phyloP scores from a whole-genome alignment of 768 basidiomycete genomes.

The Leccinum disarticulatum region DNA sequence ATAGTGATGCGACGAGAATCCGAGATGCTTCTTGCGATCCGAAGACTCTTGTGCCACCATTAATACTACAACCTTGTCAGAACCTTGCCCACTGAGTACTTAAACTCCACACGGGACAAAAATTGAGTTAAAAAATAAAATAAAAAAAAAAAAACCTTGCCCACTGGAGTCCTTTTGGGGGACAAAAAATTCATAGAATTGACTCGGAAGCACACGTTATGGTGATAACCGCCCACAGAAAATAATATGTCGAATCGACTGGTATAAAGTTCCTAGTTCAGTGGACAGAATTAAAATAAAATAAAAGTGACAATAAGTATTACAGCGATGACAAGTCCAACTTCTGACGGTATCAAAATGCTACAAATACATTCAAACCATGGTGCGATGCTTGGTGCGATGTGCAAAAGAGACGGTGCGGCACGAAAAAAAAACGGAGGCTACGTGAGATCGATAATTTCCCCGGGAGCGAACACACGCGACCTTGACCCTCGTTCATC shows the following conservation, averaged over 20 bases:
- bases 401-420: too few species aligned
- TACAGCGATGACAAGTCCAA: too few species aligned
- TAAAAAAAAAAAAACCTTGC: too few species aligned
- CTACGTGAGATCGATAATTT: conserved; percentile 23
- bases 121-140: too few species aligned
- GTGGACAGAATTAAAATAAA: too few species aligned
- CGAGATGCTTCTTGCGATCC: background rate
- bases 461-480: background rate
- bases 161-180: background rate
- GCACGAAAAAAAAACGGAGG: background rate
- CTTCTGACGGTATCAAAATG: too few species aligned
- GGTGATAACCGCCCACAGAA: background rate
- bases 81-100: background rate
- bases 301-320: too few species aligned
- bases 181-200: background rate
- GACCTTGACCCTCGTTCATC: background rate
- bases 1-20: background rate
- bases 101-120: too few species aligned
- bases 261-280: too few species aligned
- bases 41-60: background rate
- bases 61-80: background rate
- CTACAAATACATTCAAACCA: too few species aligned
- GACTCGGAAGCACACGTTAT: background rate
- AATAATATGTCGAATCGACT: too few species aligned
- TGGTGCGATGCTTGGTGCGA: too few species aligned